Percentiles rank a stretch among this genome's conserved stretches.
Evolutionary conservation across 2,329 filamentous ascomycete species (phyloP).

Genomic region (Xylariomycetidae sp.): DNA sequence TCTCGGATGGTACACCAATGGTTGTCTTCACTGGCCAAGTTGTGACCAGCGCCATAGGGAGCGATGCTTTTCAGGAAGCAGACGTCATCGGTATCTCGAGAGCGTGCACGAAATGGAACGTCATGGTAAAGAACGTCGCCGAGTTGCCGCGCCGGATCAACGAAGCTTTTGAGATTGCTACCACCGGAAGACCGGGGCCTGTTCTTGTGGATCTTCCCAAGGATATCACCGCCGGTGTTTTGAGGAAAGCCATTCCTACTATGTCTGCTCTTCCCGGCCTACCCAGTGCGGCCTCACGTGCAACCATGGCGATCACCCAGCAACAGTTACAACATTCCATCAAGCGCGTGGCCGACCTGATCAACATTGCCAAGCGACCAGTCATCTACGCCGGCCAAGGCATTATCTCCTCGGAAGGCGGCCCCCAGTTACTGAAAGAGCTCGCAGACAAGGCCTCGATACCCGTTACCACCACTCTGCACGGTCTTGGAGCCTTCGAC

Average conservation of each 20-base stretch:
- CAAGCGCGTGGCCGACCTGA: slow-evolving; percentile 67
- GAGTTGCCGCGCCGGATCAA: slow-evolving; percentile 92
- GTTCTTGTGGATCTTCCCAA: slow-evolving; percentile 95
- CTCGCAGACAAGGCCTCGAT: slow-evolving; percentile 87
- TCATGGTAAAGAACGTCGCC: slow-evolving; percentile 93
- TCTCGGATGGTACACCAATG: slow-evolving; percentile 92
- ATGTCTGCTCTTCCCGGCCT: slow-evolving; percentile 68
- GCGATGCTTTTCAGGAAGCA: slow-evolving; percentile 94
- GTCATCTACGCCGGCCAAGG: slow-evolving; percentile 94
- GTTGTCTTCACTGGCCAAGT: slow-evolving; percentile 96
- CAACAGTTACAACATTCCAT: slow-evolving; percentile 71
- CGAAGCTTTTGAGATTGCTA: slow-evolving; percentile 97
- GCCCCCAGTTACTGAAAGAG: slow-evolving; percentile 72
- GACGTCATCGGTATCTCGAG: slow-evolving; percentile 91
- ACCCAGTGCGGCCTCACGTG: slow-evolving; percentile 79
- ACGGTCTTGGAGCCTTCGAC: slow-evolving; percentile 86
- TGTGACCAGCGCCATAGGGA: slow-evolving; percentile 80
- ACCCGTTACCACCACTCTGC: slow-evolving; percentile 91
- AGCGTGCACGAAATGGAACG: slow-evolving; percentile 97
- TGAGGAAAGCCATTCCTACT: slow-evolving; percentile 77
- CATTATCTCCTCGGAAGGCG: slow-evolving; percentile 72
- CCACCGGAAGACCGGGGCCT: slow-evolving; percentile 85
- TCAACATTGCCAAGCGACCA: slow-evolving; percentile 89
- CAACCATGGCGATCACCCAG: slow-evolving; percentile 65
- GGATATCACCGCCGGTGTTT: slow-evolving; percentile 83